phyloP scores from a whole-genome alignment of 345 rosid species.

The Camelina sativa region DNA sequence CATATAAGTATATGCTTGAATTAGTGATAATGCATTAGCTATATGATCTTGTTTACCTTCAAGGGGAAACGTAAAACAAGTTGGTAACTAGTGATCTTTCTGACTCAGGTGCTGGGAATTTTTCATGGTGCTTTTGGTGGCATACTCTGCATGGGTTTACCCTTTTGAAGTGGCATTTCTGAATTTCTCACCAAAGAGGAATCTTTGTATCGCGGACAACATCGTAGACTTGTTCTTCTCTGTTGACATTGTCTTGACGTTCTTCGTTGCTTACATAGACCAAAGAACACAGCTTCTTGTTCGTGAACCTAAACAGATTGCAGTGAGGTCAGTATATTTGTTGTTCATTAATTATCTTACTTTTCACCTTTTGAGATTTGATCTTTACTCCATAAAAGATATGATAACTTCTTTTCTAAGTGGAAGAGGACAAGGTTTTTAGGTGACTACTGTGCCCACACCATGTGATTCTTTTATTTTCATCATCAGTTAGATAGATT shows the following conservation, averaged over 20 bases:
- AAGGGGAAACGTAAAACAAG: slow-evolving; percentile 4
- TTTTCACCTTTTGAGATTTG: background rate
- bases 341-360: slow-evolving; percentile 5
- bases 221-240: slow-evolving; percentile 80
- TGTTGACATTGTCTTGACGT: slow-evolving; percentile 75
- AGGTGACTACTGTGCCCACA: slow-evolving; percentile 44
- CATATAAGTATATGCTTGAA: background rate
- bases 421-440: slow-evolving; percentile 39
- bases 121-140: slow-evolving; percentile 80
- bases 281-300: slow-evolving; percentile 73
- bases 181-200: slow-evolving; percentile 45
- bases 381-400: slow-evolving; percentile 23
- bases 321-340: slow-evolving; percentile 60
- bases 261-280: slow-evolving; percentile 79
- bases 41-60: background rate
- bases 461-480: slow-evolving; percentile 38
- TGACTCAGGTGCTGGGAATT: slow-evolving; percentile 82
- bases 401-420: background rate
- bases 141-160: slow-evolving; percentile 84
- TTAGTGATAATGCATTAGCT: slow-evolving; percentile 4
- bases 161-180: slow-evolving; percentile 85
- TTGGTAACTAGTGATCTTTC: background rate
- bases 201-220: slow-evolving; percentile 68
- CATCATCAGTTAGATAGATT: slow-evolving; percentile 32
- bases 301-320: slow-evolving; percentile 60